These are phyloP conservation scores for Eucalyptus pauciflora DNA, from an alignment of 345 rosid species.

Conservation along the genomic window DNA sequence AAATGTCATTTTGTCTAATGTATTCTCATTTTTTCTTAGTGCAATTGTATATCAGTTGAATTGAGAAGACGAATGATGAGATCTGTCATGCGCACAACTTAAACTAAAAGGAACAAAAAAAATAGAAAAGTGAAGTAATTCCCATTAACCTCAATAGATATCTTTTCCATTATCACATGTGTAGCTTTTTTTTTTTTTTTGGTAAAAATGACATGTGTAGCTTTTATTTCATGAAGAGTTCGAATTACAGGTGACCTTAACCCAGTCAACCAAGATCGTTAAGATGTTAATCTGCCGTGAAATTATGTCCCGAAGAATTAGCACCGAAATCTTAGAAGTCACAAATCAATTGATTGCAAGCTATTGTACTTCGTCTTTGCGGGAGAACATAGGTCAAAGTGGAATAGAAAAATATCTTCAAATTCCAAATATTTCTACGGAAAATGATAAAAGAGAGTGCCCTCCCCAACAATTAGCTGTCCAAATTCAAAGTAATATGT, in stretches of 20 bases:
- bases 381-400: no score
- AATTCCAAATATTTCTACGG: no score
- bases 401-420: no score
- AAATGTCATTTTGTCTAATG: not conserved
- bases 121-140: not conserved
- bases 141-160: not conserved
- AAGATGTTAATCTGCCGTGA: not conserved
- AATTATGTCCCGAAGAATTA: not conserved
- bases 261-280: not conserved
- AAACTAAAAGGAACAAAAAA: no score
- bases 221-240: not conserved
- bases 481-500: no score
- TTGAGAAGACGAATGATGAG: not conserved
- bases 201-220: not conserved
- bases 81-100: not conserved
- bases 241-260: not conserved
- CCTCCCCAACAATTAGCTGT: no score
- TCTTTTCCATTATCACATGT: not conserved
- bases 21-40: not conserved
- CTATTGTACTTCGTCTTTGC: not conserved
- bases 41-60: not conserved
- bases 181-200: no score
- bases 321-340: not conserved
- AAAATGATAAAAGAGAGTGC: no score
- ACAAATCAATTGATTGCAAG: not conserved